Evolutionary conservation across 345 rosid species (phyloP).

Genomic region (Populus nigra): DNA sequence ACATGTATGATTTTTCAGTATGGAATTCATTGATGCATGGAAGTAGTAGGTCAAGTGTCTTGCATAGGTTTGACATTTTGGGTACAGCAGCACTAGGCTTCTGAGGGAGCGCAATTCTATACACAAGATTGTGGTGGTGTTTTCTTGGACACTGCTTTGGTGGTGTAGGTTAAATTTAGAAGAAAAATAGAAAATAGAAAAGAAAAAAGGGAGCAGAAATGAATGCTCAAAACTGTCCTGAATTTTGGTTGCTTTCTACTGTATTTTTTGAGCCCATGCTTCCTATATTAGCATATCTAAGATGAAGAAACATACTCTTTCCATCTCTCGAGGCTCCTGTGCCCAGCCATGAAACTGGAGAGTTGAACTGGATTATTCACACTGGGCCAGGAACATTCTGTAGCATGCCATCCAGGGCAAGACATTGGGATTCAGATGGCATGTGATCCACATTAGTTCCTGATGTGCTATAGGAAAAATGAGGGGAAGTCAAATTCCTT

Average conservation of each 20-base stretch:
- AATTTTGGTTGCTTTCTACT: too few relatives aligned
- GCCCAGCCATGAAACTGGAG: too few relatives aligned
- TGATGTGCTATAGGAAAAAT: background rate
- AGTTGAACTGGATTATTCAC: too few relatives aligned
- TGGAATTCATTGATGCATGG: background rate
- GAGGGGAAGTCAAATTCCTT: background rate
- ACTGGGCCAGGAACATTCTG: too few relatives aligned
- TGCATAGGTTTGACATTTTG: background rate
- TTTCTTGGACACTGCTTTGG: background rate
- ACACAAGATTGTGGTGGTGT: background rate
- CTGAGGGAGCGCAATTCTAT: background rate
- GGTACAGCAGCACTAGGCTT: background rate
- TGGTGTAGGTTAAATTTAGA: background rate
- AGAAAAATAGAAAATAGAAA: too few relatives aligned
- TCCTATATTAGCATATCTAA: too few relatives aligned
- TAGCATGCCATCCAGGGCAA: too few relatives aligned
- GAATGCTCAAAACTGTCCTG: too few relatives aligned
- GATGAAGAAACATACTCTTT: too few relatives aligned
- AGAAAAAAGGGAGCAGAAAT: too few relatives aligned
- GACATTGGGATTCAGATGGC: background rate
- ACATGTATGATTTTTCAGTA: background rate
- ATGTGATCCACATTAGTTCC: background rate
- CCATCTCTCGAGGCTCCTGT: too few relatives aligned
- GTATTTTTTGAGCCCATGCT: too few relatives aligned
- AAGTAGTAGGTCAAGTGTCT: background rate